A percentile compares a stretch with the other conserved stretches of the same genome.
These are phyloP conservation scores for Mortierella sp. DNA, from an alignment of 371 early-diverging fungal species.

Conservation along the genomic window DNA sequence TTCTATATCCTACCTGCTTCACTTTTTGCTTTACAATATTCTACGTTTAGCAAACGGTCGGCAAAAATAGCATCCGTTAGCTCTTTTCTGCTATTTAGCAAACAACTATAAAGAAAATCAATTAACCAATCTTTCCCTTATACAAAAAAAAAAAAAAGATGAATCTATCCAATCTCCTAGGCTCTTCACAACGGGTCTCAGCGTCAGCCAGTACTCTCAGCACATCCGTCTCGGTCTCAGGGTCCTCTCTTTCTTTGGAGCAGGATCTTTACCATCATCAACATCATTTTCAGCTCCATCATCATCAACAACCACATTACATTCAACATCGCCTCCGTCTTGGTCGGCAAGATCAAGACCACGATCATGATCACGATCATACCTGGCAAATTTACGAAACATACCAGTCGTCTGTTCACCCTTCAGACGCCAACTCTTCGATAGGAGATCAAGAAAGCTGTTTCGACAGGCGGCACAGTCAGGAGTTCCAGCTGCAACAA, in stretches of 20 bases:
- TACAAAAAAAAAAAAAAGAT: background rate
- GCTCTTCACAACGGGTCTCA: conserved; percentile 1
- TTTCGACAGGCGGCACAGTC: background rate
- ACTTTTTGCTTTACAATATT: no score
- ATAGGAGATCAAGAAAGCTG: background rate
- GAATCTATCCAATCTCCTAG: conserved; percentile 15
- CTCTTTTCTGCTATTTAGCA: background rate
- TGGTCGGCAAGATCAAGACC: background rate
- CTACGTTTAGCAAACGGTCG: no score
- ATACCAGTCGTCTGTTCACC: background rate
- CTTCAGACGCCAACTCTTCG: background rate
- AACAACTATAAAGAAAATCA: no score
- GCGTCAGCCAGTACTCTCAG: background rate
- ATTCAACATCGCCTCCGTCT: background rate
- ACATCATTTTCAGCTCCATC: no score
- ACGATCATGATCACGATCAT: background rate
- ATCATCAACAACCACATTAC: background rate
- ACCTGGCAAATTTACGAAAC: background rate
- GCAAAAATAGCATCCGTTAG: no score
- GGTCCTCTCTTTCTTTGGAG: background rate
- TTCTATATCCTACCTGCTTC: no score
- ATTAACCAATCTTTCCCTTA: no score
- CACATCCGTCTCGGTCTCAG: background rate
- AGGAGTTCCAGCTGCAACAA: background rate
- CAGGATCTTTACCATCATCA: background rate